Percentiles rank a stretch among this genome's conserved stretches.
phyloP scores from a whole-genome alignment of 192 early-diverging fungal genomes.

The Linnemannia elongata region DNA sequence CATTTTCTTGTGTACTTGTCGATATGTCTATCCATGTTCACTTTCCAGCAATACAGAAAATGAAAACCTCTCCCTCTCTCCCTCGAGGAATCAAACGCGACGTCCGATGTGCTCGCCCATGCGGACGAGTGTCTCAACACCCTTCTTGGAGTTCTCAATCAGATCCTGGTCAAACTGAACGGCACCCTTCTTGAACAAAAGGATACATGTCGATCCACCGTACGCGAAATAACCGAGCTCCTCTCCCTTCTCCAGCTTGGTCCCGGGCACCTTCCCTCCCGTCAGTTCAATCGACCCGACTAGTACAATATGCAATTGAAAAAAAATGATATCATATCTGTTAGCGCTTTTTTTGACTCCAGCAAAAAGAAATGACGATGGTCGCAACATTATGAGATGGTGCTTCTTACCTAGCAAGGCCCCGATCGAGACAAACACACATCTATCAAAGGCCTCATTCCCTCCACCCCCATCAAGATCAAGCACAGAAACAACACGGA shows the following conservation, averaged over 20 bases:
- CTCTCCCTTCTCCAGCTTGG: slow-evolving; percentile 70
- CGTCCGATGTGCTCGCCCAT: slow-evolving; percentile 57
- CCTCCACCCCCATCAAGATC: slow-evolving; percentile 36
- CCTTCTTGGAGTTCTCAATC: slow-evolving; percentile 61
- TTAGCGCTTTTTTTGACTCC: background rate
- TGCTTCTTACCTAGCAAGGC: slow-evolving; percentile 64
- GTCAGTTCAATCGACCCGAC: slow-evolving; percentile 79
- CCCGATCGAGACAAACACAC: slow-evolving; percentile 76
- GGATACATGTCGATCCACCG: slow-evolving; percentile 79
- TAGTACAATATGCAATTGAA: slow-evolving; percentile 5
- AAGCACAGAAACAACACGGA: slow-evolving; percentile 67
- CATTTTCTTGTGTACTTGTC: too few relatives aligned
- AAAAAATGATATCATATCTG: background rate
- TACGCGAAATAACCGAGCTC: slow-evolving; percentile 86
- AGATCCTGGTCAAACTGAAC: slow-evolving; percentile 78
- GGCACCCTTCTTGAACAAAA: slow-evolving; percentile 73
- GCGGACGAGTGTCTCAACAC: slow-evolving; percentile 73
- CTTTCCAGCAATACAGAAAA: background rate
- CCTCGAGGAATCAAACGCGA: background rate
- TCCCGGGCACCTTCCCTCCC: slow-evolving; percentile 55
- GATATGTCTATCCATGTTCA: too few relatives aligned
- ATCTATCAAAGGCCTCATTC: slow-evolving; percentile 61
- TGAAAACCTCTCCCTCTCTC: background rate
- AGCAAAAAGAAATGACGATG: background rate
- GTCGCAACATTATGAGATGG: background rate